A percentile compares a stretch with the other conserved stretches of the same genome.
These are phyloP conservation scores for Lomentospora prolificans DNA, from an alignment of 2,329 filamentous ascomycete genomes.

Conservation along the genomic window DNA sequence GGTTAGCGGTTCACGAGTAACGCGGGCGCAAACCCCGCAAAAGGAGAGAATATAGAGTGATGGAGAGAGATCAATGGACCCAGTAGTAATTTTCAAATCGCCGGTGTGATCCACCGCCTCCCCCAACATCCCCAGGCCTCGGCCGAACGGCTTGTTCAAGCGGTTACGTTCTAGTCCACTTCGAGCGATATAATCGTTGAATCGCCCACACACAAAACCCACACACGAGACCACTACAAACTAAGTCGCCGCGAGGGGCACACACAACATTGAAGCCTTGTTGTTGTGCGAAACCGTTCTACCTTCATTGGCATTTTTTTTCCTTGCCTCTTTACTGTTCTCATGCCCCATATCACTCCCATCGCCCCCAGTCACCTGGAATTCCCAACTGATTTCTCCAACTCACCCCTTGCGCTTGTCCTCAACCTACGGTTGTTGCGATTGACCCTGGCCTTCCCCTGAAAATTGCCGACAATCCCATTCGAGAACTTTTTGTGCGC, in stretches of 20 bases:
- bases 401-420: neutral
- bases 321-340: too few species aligned
- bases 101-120: neutral
- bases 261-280: neutral
- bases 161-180: neutral
- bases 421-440: neutral
- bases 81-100: neutral
- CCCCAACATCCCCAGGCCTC: conserved; percentile 3
- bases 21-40: conserved; percentile 1
- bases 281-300: too few species aligned
- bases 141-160: neutral
- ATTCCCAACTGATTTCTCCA: neutral
- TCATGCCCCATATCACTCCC: too few species aligned
- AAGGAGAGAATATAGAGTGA: neutral
- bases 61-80: neutral
- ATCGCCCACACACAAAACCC: neutral
- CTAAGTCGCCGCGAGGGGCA: neutral
- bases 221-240: neutral
- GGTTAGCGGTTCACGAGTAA: neutral
- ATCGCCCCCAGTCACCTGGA: too few species aligned
- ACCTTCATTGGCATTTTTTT: too few species aligned
- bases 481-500: too few species aligned
- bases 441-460: neutral
- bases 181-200: neutral
- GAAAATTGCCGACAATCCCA: neutral